phyloP scores from a whole-genome alignment of 208 protist genomes.

The Crithidia sp. region DNA sequence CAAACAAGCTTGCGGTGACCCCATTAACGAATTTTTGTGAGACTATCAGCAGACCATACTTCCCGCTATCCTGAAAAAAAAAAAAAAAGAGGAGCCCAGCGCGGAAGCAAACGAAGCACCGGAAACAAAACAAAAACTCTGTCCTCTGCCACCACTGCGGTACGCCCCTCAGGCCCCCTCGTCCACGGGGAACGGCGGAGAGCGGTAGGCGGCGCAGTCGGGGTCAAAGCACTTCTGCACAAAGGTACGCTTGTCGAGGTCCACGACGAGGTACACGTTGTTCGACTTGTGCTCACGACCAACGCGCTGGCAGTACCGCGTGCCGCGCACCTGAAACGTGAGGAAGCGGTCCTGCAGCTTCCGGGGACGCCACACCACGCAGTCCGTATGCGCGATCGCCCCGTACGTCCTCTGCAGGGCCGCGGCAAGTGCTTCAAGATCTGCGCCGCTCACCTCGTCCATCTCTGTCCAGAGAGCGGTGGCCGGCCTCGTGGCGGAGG shows the following conservation, averaged over 20 bases:
- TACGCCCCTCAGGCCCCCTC: not conserved
- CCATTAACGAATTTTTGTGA: too few relatives aligned
- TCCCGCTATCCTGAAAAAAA: too few relatives aligned
- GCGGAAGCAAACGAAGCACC: too few relatives aligned
- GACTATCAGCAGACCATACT: too few relatives aligned
- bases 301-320: slow-evolving; percentile 76
- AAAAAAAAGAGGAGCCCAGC: too few relatives aligned
- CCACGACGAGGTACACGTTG: slow-evolving; percentile 75
- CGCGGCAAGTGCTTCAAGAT: slow-evolving; percentile 3
- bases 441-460: not conserved
- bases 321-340: slow-evolving; percentile 53
- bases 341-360: slow-evolving; percentile 38
- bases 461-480: not conserved
- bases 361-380: slow-evolving; percentile 30
- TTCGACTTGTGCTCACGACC: slow-evolving; percentile 82
- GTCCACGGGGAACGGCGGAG: slow-evolving; percentile 13
- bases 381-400: slow-evolving; percentile 28
- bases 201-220: slow-evolving; percentile 67
- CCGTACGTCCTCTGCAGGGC: slow-evolving; percentile 35
- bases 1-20: too few relatives aligned
- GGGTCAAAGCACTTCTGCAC: slow-evolving; percentile 89
- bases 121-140: not conserved
- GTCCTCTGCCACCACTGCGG: not conserved
- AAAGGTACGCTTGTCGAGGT: slow-evolving; percentile 41
- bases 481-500: not conserved